Evolutionary conservation across 75 land plant species (phyloP).

Genomic region (Larix kaempferi): DNA sequence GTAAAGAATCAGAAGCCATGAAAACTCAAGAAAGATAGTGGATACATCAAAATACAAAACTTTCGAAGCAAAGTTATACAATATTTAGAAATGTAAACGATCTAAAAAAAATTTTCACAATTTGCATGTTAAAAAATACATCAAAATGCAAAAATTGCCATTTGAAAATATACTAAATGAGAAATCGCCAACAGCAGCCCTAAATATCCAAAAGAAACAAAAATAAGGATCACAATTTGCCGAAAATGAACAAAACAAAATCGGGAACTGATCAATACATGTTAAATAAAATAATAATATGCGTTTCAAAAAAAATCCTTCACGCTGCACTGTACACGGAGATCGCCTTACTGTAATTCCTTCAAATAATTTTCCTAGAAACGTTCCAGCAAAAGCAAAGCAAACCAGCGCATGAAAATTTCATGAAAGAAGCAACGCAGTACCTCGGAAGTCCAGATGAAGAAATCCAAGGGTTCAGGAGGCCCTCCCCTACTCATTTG

Average conservation of each 20-base stretch:
- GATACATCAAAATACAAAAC: not conserved
- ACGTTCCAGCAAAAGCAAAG: not conserved
- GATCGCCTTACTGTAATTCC: not conserved
- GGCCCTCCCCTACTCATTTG: slow-evolving; percentile 43
- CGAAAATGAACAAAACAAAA: not conserved
- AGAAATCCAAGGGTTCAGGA: slow-evolving; percentile 90
- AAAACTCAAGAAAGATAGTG: not conserved
- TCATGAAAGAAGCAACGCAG: not conserved
- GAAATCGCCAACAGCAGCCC: not conserved
- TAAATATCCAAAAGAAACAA: not conserved
- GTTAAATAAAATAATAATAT: not conserved
- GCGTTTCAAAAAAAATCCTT: not conserved
- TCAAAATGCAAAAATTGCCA: not conserved
- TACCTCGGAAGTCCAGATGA: slow-evolving; percentile 91
- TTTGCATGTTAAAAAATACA: not conserved
- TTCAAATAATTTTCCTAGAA: not conserved
- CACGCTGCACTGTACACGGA: not conserved
- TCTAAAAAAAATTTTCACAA: not conserved
- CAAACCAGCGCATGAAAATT: not conserved
- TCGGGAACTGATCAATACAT: not conserved
- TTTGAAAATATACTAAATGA: not conserved
- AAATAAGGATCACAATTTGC: not conserved
- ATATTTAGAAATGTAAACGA: too few relatives aligned
- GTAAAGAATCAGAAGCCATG: not conserved
- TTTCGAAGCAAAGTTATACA: not conserved